Evolutionary conservation across 2,329 filamentous ascomycete genomes (phyloP).

Genomic region (Fusarium sp.): DNA sequence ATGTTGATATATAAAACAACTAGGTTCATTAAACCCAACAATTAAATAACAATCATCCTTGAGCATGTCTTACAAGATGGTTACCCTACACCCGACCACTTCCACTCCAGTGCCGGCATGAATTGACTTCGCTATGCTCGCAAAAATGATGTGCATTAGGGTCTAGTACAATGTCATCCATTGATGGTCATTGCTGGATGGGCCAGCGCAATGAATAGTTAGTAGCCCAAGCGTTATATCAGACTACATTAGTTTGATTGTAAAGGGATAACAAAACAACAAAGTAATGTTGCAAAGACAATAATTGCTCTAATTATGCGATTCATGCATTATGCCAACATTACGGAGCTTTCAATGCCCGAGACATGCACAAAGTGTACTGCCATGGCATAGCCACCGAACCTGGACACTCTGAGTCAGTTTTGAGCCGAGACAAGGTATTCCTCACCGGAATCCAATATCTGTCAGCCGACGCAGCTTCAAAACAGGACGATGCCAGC

Average conservation of each 20-base stretch:
- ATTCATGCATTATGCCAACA: neutral
- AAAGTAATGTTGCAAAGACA: neutral
- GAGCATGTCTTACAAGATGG: neutral
- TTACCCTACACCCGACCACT: neutral
- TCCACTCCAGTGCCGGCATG: neutral
- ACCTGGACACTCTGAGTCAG: constrained; percentile 14
- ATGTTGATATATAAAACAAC: no score
- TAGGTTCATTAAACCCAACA: no score
- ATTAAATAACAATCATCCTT: neutral
- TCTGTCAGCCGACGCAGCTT: constrained; percentile 6
- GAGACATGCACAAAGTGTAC: neutral
- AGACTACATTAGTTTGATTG: neutral
- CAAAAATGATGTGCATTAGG: neutral
- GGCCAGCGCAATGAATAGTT: neutral
- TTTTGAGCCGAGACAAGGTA: neutral
- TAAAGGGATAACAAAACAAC: neutral
- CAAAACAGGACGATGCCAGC: neutral
- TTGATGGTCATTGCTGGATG: neutral
- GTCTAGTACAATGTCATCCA: neutral
- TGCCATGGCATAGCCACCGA: neutral
- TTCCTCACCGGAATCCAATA: neutral
- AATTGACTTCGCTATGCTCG: neutral
- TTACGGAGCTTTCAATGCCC: neutral
- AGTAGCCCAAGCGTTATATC: neutral
- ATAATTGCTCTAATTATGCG: neutral